phyloP scores from a whole-genome alignment of 2,329 filamentous ascomycete species.

The Cercospora zeina region DNA sequence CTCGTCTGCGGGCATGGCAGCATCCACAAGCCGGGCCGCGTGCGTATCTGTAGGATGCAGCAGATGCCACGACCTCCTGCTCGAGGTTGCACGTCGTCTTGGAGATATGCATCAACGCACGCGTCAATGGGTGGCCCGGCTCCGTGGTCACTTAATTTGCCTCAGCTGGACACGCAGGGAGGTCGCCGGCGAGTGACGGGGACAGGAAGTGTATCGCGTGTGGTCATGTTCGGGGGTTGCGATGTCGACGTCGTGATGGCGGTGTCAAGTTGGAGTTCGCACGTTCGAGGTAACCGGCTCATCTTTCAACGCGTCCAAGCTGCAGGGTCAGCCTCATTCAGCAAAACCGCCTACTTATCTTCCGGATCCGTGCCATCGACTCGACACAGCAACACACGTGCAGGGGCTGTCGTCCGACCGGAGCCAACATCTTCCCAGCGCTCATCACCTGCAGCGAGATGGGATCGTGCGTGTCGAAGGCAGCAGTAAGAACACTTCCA shows the following conservation, averaged over 20 bases:
- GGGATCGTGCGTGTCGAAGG: no score
- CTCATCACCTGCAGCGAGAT: no score
- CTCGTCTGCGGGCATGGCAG: not conserved
- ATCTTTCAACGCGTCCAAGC: not conserved
- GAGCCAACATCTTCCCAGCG: no score
- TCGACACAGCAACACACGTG: no score
- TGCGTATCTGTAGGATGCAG: not conserved
- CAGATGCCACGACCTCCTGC: not conserved
- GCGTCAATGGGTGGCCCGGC: conserved; percentile 3
- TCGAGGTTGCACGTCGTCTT: not conserved
- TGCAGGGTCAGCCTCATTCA: not conserved
- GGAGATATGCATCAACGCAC: conserved; percentile 1
- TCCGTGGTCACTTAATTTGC: conserved; percentile 2
- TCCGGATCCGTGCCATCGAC: no score
- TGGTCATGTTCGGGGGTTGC: not conserved
- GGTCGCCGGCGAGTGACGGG: not conserved
- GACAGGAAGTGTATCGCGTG: not conserved
- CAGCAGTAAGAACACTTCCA: no score
- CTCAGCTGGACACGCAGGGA: not conserved
- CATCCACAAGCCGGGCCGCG: not conserved
- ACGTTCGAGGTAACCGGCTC: not conserved
- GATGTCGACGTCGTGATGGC: not conserved
- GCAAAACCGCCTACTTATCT: no score
- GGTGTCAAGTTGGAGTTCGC: not conserved
- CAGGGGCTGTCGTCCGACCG: no score